Base-by-base conservation (phyloP, 2,329 filamentous ascomycete species). In the Penicillium sp. region DNA sequence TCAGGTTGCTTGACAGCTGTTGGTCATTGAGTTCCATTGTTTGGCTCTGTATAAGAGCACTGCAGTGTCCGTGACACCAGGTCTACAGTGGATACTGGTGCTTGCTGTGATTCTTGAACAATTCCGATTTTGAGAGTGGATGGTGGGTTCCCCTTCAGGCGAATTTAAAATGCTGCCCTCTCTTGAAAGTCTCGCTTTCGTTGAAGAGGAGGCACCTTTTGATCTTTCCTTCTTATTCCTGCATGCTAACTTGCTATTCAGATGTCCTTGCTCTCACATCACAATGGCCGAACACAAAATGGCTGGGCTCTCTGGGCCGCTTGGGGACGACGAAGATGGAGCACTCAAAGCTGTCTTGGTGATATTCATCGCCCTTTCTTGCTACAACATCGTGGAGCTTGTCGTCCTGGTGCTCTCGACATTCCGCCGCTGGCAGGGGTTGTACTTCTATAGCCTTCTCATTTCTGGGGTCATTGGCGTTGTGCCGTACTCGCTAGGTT, bases 331-430 rank as follows among this genome's bases (percentile, higher is more conserved):
- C 35, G 63, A 63, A 41, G 60, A 67, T 11, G 58, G 64, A 11
- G 57, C 63, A 3, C 61, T 73, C 13, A 67, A 70, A 55, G 67
- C 71, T 58, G 66, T 64, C 2, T 62, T 76, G 2, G 56, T 75
- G 17, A 68, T 71, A 19, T 77, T 78, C 60, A 73, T 76, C 62
- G 66, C 71, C 21, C 74, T 86, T 7, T 72, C 78, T 31, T 74
- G 73, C 26, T 81, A 80, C 67, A 82, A 90, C 15, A 83, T 84
- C 1, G 51, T 77, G 59, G 80, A 81, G 64, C 69, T 81, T 9
- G 69, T 76, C n/a, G 60, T 80, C 9, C 70, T 77, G 45, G 72
- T 78, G n/a, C 72, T 78, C 13, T 68, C 69, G 3, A 79, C 76
- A 1, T 81, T 81, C 64, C 72, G 72, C 15, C 73, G 75, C 26